Conservation (phyloP, 805 yeast genomes). For the Spathaspora arborariae region DNA sequence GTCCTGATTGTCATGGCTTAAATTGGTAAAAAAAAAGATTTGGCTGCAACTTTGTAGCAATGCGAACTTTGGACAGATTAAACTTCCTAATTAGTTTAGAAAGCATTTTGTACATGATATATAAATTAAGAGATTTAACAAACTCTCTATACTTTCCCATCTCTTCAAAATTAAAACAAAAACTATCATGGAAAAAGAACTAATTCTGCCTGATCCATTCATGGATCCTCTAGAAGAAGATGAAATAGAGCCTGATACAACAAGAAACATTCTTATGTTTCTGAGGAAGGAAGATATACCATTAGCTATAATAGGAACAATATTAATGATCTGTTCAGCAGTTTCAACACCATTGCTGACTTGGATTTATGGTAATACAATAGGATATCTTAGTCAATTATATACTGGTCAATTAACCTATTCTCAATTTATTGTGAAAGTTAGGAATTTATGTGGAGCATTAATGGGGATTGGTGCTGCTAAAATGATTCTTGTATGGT, state of each 20-base stretch:
- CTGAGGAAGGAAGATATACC: constrained; percentile 13
- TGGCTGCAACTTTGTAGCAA: neutral
- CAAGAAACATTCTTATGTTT: constrained; percentile 12
- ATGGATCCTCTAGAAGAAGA: neutral
- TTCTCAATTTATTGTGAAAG: constrained; percentile 20
- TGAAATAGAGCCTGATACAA: neutral
- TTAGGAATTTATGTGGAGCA: constrained; percentile 24
- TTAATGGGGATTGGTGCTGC: constrained; percentile 32
- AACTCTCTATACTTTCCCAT: neutral
- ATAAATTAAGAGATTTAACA: neutral
- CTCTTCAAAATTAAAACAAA: neutral
- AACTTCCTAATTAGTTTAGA: too few species aligned
- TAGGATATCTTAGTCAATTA: constrained; percentile 32
- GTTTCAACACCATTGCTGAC: constrained; percentile 59
- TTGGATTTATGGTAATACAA: constrained; percentile 62
- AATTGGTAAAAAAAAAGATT: neutral
- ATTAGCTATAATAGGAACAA: constrained; percentile 18
- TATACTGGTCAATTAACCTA: constrained; percentile 26
- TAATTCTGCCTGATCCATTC: neutral
- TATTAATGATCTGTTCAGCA: constrained; percentile 49
- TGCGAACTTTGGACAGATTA: too few species aligned
- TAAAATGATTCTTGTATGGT: constrained; percentile 41
- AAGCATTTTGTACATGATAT: neutral
- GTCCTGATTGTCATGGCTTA: neutral
- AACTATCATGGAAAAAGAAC: neutral